These are phyloP conservation scores for Flaveria sonorensis DNA, from an alignment of 129 eudicot species.

Conservation along the genomic window DNA sequence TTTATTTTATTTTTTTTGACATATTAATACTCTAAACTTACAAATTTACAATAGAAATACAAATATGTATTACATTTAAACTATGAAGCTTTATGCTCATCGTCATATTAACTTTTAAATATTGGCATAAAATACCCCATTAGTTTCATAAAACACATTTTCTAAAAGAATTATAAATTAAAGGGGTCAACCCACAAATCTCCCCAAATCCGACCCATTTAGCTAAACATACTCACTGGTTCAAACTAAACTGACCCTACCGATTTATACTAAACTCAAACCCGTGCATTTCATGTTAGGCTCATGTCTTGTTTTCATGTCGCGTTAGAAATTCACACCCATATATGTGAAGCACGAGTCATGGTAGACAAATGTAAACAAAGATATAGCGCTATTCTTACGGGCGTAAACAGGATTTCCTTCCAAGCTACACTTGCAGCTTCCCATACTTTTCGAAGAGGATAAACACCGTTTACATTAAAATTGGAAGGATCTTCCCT, in stretches of 20 bases:
- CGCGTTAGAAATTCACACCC: neutral
- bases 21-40: neutral
- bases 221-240: neutral
- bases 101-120: neutral
- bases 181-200: neutral
- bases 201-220: neutral
- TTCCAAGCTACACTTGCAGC: conserved; percentile 63
- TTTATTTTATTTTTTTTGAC: too few relatives aligned
- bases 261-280: neutral
- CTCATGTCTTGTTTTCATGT: too few relatives aligned
- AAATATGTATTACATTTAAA: neutral
- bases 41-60: neutral
- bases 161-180: neutral
- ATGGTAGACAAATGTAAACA: neutral
- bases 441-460: conserved; percentile 52
- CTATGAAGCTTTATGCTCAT: neutral
- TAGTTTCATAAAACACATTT: neutral
- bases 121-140: neutral
- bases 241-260: neutral
- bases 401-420: conserved; percentile 61
- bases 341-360: neutral
- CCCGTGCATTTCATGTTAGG: neutral
- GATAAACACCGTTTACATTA: conserved; percentile 59
- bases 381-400: conserved; percentile 34
- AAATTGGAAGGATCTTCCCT: conserved; percentile 77